Conservation (phyloP, 2,329 filamentous ascomycete species). For the Paraphaeosphaeria minitans region DNA sequence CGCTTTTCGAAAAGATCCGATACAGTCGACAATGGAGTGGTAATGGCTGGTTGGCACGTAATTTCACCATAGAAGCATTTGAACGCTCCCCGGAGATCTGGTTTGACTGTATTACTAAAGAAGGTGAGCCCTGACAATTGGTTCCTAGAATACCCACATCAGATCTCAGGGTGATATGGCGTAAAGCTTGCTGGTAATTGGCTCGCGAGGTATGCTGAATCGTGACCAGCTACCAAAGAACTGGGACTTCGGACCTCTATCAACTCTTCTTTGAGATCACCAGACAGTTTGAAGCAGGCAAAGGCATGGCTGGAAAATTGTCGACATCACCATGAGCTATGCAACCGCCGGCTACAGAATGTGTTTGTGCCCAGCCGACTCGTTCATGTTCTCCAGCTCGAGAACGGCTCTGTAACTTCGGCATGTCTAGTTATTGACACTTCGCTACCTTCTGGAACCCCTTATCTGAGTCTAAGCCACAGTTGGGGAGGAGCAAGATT, state of each 20-base stretch:
- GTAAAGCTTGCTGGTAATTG: neutral
- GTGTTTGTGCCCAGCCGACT: neutral
- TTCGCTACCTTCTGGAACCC: neutral
- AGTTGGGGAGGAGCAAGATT: neutral
- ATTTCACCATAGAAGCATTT: neutral
- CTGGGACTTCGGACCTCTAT: neutral
- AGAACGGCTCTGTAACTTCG: neutral
- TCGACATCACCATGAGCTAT: neutral
- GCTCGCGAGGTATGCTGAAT: neutral
- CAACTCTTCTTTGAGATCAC: neutral
- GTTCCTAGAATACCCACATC: neutral
- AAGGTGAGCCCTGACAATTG: neutral
- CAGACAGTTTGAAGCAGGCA: neutral
- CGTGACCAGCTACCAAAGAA: neutral
- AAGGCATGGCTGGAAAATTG: neutral
- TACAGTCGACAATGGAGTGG: neutral
- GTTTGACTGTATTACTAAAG: neutral
- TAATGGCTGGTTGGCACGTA: neutral
- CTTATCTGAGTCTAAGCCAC: conserved; percentile 1
- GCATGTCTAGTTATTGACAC: neutral
- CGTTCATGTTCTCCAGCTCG: neutral
- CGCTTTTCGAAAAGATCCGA: neutral
- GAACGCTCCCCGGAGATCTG: neutral
- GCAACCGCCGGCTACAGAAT: neutral
- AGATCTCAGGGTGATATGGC: neutral